These are phyloP conservation scores for Sporothrix pallida DNA, from an alignment of 2,329 filamentous ascomycete genomes.

Conservation along the genomic window DNA sequence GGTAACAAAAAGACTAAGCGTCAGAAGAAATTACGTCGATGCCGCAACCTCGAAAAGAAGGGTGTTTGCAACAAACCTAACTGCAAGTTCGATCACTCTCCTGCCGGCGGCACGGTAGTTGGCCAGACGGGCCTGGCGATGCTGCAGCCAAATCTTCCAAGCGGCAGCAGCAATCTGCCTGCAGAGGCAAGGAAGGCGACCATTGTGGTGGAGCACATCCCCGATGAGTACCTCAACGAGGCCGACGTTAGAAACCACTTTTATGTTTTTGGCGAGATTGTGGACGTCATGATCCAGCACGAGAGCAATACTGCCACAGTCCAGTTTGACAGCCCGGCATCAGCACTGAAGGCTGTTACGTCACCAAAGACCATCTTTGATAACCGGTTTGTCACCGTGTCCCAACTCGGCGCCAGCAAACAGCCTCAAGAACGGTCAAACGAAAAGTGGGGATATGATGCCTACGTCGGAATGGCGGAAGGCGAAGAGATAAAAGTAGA, in stretches of 20 bases:
- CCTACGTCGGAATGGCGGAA: slow-evolving; percentile 38
- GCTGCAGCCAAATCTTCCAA: neutral
- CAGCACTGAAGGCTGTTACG: slow-evolving; percentile 72
- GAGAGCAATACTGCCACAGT: slow-evolving; percentile 72
- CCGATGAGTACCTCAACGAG: slow-evolving; percentile 71
- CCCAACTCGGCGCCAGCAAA: slow-evolving; percentile 68
- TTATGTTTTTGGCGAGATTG: slow-evolving; percentile 70
- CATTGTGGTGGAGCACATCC: slow-evolving; percentile 79
- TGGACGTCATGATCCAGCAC: slow-evolving; percentile 67
- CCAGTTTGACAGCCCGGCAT: slow-evolving; percentile 68
- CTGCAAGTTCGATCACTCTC: slow-evolving; percentile 71
- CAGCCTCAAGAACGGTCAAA: neutral
- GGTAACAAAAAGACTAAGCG: slow-evolving; percentile 25
- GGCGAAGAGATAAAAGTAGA: too few relatives aligned
- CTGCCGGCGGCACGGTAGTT: neutral
- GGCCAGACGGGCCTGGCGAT: neutral
- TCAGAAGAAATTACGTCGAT: slow-evolving; percentile 56
- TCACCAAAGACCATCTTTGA: slow-evolving; percentile 84
- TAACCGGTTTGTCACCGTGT: slow-evolving; percentile 84
- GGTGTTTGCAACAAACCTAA: slow-evolving; percentile 73
- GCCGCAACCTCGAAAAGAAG: slow-evolving; percentile 73
- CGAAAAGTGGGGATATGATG: slow-evolving; percentile 35
- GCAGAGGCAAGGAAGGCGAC: slow-evolving; percentile 66
- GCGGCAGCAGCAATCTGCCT: slow-evolving; percentile 57
- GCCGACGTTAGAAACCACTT: slow-evolving; percentile 72